phyloP scores from a whole-genome alignment of 2,329 filamentous ascomycete species.

The Paraconiothyrium sp. region DNA sequence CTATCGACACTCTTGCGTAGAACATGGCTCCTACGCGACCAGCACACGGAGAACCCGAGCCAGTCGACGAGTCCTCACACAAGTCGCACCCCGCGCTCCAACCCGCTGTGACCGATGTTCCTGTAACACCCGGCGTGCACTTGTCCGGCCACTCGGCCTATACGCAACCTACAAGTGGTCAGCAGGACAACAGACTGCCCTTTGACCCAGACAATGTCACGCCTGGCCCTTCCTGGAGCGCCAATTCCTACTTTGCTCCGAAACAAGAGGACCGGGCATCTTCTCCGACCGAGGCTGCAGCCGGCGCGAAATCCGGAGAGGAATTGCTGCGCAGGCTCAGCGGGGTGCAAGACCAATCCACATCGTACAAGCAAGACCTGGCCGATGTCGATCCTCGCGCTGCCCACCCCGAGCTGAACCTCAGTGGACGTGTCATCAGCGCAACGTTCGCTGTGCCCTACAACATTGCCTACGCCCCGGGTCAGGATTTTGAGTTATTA shows the following conservation, averaged over 20 bases:
- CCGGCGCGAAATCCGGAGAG: conserved; percentile 57
- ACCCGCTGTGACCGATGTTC: conserved; percentile 49
- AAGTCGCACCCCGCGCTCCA: conserved; percentile 46
- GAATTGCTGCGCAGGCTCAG: conserved; percentile 65
- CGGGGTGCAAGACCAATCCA: conserved; percentile 45
- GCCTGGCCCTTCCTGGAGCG: conserved; percentile 48
- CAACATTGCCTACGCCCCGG: conserved; percentile 62
- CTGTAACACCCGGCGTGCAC: conserved; percentile 55
- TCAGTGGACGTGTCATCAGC: conserved; percentile 71
- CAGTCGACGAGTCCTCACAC: conserved; percentile 44
- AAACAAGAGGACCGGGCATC: conserved; percentile 30
- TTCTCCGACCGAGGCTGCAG: conserved; percentile 55
- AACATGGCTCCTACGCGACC: conserved; percentile 38
- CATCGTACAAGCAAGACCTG: conserved; percentile 49
- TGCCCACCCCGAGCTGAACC: conserved; percentile 65
- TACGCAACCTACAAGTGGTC: conserved; percentile 36
- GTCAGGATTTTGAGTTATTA: conserved; percentile 72
- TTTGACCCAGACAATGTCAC: conserved; percentile 42
- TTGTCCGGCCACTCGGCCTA: conserved; percentile 50
- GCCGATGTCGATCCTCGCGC: conserved; percentile 63
- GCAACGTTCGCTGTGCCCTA: conserved; percentile 72
- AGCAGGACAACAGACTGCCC: conserved; percentile 33
- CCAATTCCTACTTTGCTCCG: conserved; percentile 48
- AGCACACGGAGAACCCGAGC: conserved; percentile 27
- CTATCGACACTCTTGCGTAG: conserved; percentile 21